Evolutionary conservation across 2,329 filamentous ascomycete genomes (phyloP), one percentile per base, ranked within the genome.

Genomic region (Chaetomiaceae sp.): DNA sequence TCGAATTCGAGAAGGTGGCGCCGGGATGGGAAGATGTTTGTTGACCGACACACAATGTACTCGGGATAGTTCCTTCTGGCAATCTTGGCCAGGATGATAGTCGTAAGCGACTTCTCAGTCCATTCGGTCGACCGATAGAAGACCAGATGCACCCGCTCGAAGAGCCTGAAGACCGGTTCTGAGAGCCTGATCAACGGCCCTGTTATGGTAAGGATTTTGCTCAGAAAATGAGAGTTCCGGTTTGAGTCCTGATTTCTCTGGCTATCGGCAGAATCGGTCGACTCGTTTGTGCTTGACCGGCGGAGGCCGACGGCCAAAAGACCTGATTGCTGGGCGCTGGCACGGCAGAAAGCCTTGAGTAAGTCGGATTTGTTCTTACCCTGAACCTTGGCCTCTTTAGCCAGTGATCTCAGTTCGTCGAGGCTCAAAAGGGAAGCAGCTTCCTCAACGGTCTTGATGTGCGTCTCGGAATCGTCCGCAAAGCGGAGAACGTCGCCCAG

Each of bases 61-160:
- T 86, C 76, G 0, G 92, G 91, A 59, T 96, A 99, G 66, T 91
- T 94, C 32, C 89, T 80, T 38, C 84, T 81, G 2, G 91, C 89
- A 53, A 95, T 95, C 58, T 92, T 91, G 7, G 94, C 89, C 5
- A 99, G 78, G 40, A 99, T 96, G 49, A 97, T 92, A 0, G 91
- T 92, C 1, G 90, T 97, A 13, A 99, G 74, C 1, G 92, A 96
- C 68, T 96, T 97, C 63, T 97, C 92, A 0, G 91, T 95, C 94
- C 94, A 99, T 67, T 96, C 89, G 0, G 90, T 95, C 9, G 91
- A 96, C 54, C 92, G 81, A 68, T 97, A 97, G 68, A 96, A 99
- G 25, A 99, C 90, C 2, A 99, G 74, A 71, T 97, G 94, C 0
- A 97, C 90, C 23, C 94, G 82, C 68, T 96, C 90, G 63, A 99